Evolutionary conservation across 331 rosid species (phyloP).

Genomic region (Malus hybrid): DNA sequence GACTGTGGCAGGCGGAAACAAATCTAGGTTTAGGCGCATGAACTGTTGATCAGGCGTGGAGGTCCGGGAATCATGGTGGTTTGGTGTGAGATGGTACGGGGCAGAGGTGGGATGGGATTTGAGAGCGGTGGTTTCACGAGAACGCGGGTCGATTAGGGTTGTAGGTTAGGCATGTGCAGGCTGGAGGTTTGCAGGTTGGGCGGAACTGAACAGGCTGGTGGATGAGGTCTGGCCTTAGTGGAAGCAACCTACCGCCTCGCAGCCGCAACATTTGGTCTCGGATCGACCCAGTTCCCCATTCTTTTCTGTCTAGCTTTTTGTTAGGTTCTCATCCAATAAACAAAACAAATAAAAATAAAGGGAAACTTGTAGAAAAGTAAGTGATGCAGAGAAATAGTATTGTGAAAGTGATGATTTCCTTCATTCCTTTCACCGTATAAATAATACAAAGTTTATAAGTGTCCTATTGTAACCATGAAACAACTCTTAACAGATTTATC

Average conservation of each 20-base stretch:
- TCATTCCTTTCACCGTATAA: neutral
- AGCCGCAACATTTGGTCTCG: neutral
- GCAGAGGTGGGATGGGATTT: neutral
- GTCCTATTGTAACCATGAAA: neutral
- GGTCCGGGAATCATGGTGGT: neutral
- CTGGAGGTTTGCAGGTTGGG: neutral
- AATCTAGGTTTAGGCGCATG: too few species aligned
- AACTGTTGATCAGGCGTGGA: neutral
- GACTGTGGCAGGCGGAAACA: neutral
- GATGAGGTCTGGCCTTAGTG: neutral
- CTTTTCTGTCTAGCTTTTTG: too few species aligned
- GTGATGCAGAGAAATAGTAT: neutral
- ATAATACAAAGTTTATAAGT: neutral
- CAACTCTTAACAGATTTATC: neutral
- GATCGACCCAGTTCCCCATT: neutral
- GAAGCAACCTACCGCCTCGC: neutral
- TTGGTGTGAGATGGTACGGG: neutral
- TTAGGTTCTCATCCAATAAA: too few species aligned
- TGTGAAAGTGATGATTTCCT: neutral
- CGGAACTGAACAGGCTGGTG: neutral
- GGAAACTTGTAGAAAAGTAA: neutral
- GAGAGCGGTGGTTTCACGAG: neutral
- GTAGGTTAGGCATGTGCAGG: neutral
- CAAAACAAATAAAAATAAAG: too few species aligned
- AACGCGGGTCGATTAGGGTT: neutral